Percentiles rank a stretch among this genome's conserved stretches.
Conservation (phyloP, 441 rosid genomes). For the Adansonia rubrostipa region DNA sequence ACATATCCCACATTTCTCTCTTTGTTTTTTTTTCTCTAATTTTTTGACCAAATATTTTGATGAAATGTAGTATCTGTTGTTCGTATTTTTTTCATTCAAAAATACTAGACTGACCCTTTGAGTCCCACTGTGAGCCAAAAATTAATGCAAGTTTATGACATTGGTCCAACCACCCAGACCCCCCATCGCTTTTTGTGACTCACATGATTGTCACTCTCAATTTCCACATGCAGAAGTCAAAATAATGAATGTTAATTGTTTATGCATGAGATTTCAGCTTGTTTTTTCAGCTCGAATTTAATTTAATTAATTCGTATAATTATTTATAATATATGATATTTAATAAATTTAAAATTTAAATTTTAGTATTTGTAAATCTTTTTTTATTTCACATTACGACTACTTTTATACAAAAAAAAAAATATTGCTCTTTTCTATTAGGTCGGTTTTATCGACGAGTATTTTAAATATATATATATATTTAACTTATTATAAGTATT, state of each 20-base stretch:
- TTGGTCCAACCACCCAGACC: neutral
- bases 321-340: too few relatives aligned
- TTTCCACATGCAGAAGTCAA: neutral
- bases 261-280: too few relatives aligned
- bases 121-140: neutral
- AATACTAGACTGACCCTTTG: neutral
- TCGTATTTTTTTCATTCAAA: neutral
- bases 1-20: slow-evolving; percentile 8
- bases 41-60: neutral
- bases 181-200: neutral
- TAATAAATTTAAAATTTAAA: too few relatives aligned
- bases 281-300: too few relatives aligned
- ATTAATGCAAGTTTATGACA: slow-evolving; percentile 16
- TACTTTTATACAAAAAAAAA: too few relatives aligned
- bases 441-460: too few relatives aligned
- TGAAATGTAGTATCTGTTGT: neutral
- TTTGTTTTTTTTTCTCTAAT: neutral
- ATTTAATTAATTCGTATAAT: too few relatives aligned
- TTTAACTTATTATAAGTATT: too few relatives aligned
- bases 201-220: slow-evolving; percentile 8
- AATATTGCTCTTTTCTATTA: too few relatives aligned
- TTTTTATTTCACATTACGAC: too few relatives aligned
- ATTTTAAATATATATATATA: too few relatives aligned
- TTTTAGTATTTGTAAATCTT: too few relatives aligned
- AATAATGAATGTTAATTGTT: neutral